Conservation (phyloP, 345 rosid genomes). For the Fremontodendron californicum region DNA sequence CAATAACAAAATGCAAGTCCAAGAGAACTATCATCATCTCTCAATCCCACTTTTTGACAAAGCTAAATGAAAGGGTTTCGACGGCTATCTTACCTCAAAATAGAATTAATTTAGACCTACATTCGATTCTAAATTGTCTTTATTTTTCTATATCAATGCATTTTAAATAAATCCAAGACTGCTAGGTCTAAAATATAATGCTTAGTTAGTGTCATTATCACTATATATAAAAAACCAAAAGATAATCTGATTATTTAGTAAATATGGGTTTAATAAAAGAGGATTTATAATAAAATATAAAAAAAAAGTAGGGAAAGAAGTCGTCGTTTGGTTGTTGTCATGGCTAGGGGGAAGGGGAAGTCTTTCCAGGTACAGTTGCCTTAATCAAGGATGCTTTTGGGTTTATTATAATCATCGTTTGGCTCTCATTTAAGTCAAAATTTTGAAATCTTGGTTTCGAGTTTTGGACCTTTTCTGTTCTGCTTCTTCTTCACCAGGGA, state of each 20-base stretch:
- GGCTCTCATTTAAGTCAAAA: neutral
- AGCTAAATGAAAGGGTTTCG: neutral
- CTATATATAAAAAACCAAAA: too few species aligned
- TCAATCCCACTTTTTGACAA: slow-evolving; percentile 5
- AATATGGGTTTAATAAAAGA: neutral
- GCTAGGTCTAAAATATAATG: too few species aligned
- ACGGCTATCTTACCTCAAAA: slow-evolving; percentile 2
- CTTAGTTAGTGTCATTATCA: slow-evolving; percentile 41
- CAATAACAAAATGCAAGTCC: neutral
- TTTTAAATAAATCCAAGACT: too few species aligned
- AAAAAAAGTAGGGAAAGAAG: slow-evolving; percentile 20
- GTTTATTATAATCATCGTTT: slow-evolving; percentile 16
- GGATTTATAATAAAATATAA: neutral
- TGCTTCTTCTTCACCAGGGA: slow-evolving; percentile 35
- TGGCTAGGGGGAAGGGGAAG: slow-evolving; percentile 17
- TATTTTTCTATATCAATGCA: too few species aligned
- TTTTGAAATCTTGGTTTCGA: slow-evolving; percentile 31
- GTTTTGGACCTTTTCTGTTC: slow-evolving; percentile 28
- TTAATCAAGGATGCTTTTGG: slow-evolving; percentile 28
- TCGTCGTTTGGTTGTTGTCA: slow-evolving; percentile 52
- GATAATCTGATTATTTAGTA: too few species aligned
- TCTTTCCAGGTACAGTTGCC: slow-evolving; percentile 15
- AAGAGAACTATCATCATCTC: slow-evolving; percentile 19
- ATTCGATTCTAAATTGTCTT: too few species aligned
- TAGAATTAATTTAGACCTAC: neutral